Conservation (phyloP, 2,329 filamentous ascomycete genomes). For the Amphichorda felina region DNA sequence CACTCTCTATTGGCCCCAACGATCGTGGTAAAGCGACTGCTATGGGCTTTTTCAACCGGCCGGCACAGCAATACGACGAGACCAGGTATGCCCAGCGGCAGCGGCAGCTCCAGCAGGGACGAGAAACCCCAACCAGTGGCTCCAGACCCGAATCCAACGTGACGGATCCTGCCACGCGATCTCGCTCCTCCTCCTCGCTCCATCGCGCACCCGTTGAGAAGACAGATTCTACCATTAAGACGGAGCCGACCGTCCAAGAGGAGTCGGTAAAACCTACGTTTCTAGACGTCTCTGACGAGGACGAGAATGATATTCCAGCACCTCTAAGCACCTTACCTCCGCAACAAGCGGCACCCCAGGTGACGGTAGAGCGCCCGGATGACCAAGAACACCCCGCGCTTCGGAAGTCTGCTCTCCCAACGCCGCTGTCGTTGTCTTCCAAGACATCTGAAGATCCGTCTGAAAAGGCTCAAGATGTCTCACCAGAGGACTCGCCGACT, state of each 20-base stretch:
- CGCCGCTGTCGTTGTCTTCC: conserved; percentile 24
- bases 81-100: conserved; percentile 75
- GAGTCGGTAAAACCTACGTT: conserved; percentile 25
- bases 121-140: conserved; percentile 45
- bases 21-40: conserved; percentile 77
- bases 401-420: conserved; percentile 30
- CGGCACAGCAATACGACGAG: conserved; percentile 68
- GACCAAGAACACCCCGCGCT: conserved; percentile 45
- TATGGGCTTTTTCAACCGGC: conserved; percentile 52
- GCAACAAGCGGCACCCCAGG: conserved; percentile 16
- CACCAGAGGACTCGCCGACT: conserved; percentile 59
- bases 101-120: conserved; percentile 65
- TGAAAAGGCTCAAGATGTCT: no score
- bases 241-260: conserved; percentile 19
- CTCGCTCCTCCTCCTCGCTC: conserved; percentile 33
- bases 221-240: conserved; percentile 13
- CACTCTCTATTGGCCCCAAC: conserved; percentile 57
- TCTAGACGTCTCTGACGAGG: conserved; percentile 30
- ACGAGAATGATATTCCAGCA: conserved; percentile 7
- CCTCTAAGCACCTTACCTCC: conserved; percentile 2
- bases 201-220: conserved; percentile 23
- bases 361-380: conserved; percentile 32
- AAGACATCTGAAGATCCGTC: conserved; percentile 14
- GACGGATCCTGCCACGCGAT: conserved; percentile 26
- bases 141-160: conserved; percentile 32